Evolutionary conservation across 768 basidiomycete genomes (phyloP).

Genomic region (Lactarius psammicola): DNA sequence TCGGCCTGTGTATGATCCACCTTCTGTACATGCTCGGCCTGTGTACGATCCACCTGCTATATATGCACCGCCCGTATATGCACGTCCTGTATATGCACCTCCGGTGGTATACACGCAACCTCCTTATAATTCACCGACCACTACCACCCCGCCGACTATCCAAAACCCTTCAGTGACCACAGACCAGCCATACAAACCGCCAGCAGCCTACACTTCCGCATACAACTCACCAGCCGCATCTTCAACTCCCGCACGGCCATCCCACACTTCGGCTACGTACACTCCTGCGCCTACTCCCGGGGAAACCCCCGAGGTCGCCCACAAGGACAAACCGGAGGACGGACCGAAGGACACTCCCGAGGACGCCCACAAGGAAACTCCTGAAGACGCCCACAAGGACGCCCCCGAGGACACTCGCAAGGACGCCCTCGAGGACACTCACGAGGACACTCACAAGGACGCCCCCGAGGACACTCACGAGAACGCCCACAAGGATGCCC

Average conservation of each 20-base stretch:
- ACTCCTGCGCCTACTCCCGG: background rate
- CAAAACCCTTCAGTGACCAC: background rate
- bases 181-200: background rate
- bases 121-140: background rate
- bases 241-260: background rate
- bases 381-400: background rate
- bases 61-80: slow-evolving; percentile 2
- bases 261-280: background rate
- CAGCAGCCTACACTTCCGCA: background rate
- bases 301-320: background rate
- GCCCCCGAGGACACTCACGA: background rate
- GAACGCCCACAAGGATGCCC: background rate
- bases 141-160: background rate
- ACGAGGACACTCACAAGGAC: background rate
- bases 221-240: background rate
- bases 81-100: slow-evolving; percentile 4
- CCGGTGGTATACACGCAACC: background rate
- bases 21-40: background rate
- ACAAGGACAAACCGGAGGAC: background rate
- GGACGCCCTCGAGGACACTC: background rate
- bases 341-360: background rate
- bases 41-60: slow-evolving; percentile 3
- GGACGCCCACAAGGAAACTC: background rate
- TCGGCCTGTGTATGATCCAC: background rate
- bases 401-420: background rate